Evolutionary conservation across 1,139 yeast species (phyloP).

Genomic region (Hansenula anomala): DNA sequence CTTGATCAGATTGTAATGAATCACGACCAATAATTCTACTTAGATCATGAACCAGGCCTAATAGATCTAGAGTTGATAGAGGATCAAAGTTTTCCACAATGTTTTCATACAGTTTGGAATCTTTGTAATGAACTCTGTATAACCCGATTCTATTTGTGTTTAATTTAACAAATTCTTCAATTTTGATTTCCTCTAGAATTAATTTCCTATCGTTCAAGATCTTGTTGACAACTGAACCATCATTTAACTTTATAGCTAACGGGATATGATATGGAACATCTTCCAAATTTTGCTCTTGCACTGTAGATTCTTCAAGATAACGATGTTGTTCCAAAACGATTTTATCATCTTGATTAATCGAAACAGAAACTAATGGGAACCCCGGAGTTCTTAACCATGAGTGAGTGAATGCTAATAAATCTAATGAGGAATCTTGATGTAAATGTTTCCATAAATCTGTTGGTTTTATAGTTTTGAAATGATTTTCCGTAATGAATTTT

Average conservation of each 20-base stretch:
- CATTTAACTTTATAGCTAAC: slow-evolving; percentile 37
- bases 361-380: slow-evolving; percentile 47
- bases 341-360: slow-evolving; percentile 24
- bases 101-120: slow-evolving; percentile 23
- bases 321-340: slow-evolving; percentile 50
- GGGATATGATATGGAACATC: slow-evolving; percentile 41
- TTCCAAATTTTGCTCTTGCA: slow-evolving; percentile 8
- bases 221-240: slow-evolving; percentile 33
- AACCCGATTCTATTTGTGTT: slow-evolving; percentile 46
- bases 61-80: slow-evolving; percentile 23
- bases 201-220: slow-evolving; percentile 45
- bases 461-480: slow-evolving; percentile 42
- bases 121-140: slow-evolving; percentile 35
- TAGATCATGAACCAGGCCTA: slow-evolving; percentile 28
- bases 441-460: slow-evolving; percentile 51
- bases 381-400: slow-evolving; percentile 62
- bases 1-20: slow-evolving; percentile 20
- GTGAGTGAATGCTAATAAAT: slow-evolving; percentile 27
- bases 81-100: slow-evolving; percentile 24
- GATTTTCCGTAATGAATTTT: slow-evolving; percentile 35
- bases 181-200: slow-evolving; percentile 27
- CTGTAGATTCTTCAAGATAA: slow-evolving; percentile 27
- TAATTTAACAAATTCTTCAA: slow-evolving; percentile 28
- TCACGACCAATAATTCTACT: slow-evolving; percentile 24
- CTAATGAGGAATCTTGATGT: slow-evolving; percentile 28